phyloP scores from a whole-genome alignment of 2,329 filamentous ascomycete genomes.

The Byssothecium circinans region DNA sequence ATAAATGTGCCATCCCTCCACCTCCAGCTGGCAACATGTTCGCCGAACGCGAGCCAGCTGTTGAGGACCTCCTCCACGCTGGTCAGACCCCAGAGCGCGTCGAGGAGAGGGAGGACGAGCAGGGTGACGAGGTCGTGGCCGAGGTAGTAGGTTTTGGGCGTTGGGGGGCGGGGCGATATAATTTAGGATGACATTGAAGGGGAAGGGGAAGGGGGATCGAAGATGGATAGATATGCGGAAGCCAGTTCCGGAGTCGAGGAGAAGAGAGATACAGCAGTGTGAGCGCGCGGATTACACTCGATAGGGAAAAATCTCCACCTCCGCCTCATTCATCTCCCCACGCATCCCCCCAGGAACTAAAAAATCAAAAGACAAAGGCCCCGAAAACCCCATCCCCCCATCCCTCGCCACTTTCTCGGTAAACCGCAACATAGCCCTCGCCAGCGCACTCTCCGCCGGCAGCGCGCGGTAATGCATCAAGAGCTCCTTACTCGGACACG shows the following conservation, averaged over 20 bases:
- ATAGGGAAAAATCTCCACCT: conserved; percentile 62
- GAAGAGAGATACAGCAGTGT: conserved; percentile 69
- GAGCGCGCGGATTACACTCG: conserved; percentile 70
- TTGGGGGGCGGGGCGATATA: conserved; percentile 24
- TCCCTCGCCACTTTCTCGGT: conserved; percentile 60
- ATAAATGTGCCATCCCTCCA: conserved; percentile 57
- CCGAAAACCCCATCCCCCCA: conserved; percentile 59
- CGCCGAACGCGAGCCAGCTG: conserved; percentile 36
- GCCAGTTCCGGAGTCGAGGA: conserved; percentile 32
- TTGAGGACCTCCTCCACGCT: conserved; percentile 25
- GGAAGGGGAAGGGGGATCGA: conserved; percentile 22
- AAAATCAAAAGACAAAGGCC: conserved; percentile 74
- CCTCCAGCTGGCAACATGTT: conserved; percentile 47
- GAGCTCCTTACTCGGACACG: conserved; percentile 64
- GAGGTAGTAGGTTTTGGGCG: conserved; percentile 61
- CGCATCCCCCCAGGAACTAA: conserved; percentile 48
- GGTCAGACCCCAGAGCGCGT: conserved; percentile 18
- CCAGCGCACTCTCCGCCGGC: conserved; percentile 56
- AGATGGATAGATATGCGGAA: conserved; percentile 30
- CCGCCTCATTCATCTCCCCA: conserved; percentile 19
- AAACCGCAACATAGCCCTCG: conserved; percentile 64
- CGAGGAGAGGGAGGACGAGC: conserved; percentile 43
- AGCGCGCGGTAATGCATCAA: conserved; percentile 69
- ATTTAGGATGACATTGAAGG: too few relatives aligned
- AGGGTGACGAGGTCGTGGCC: conserved; percentile 64